Evolutionary conservation across 192 early-diverging fungal genomes (phyloP).

Genomic region (Mycoemilia scoparia): DNA sequence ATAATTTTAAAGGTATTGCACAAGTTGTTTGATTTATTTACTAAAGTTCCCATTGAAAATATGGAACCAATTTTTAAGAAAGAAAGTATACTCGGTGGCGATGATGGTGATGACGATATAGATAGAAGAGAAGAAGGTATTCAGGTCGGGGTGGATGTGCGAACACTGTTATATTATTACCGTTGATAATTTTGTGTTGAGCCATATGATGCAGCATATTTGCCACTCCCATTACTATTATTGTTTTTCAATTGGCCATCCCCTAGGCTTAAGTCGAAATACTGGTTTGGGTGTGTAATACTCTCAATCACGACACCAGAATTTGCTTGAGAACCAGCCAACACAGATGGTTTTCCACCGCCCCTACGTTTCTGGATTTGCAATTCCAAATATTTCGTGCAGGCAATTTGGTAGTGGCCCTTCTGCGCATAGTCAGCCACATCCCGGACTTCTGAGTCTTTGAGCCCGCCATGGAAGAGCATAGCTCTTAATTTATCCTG

Average conservation of each 20-base stretch:
- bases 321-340: slow-evolving; percentile 9
- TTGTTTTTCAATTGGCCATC: slow-evolving; percentile 2
- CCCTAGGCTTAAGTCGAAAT: slow-evolving; percentile 49
- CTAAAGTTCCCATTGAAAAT: no score
- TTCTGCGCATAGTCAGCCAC: slow-evolving; percentile 43
- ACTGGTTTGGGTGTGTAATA: slow-evolving; percentile 92
- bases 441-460: slow-evolving; percentile 40
- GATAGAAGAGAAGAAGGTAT: no score
- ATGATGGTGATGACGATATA: no score
- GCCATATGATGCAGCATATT: no score
- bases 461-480: slow-evolving; percentile 36
- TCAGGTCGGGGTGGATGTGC: no score
- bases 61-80: no score
- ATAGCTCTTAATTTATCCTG: slow-evolving; percentile 38
- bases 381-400: slow-evolving; percentile 72
- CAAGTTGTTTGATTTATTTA: no score
- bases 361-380: slow-evolving; percentile 18
- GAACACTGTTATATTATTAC: no score
- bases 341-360: slow-evolving; percentile 1
- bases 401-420: slow-evolving; percentile 85
- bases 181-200: no score
- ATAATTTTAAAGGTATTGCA: no score
- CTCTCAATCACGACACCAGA: slow-evolving; percentile 27
- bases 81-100: no score
- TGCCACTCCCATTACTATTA: no score